A percentile compares a stretch with the other conserved stretches of the same genome.
Evolutionary conservation across 73 alveolate genomes (phyloP).

Genomic region (Uronychia setigera): DNA sequence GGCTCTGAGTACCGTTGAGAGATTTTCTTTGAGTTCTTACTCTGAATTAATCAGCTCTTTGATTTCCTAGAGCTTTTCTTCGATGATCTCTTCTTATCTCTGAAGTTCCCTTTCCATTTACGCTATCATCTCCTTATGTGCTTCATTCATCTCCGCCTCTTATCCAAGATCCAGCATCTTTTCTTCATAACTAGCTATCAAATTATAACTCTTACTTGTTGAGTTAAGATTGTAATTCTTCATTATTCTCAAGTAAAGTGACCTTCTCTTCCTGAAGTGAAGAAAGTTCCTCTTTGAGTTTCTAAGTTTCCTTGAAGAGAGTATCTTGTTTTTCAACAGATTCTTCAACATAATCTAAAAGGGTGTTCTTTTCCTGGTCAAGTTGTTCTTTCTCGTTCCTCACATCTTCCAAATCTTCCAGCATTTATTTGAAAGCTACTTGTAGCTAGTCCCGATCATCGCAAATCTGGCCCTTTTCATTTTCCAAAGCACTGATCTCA

Average conservation of each 20-base stretch:
- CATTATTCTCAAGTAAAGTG: too few species aligned
- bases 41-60: background rate
- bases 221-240: background rate
- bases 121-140: background rate
- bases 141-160: too few species aligned
- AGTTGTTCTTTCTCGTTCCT: background rate
- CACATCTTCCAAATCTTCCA: background rate
- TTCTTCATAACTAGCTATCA: background rate
- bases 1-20: background rate
- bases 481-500: too few species aligned
- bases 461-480: too few species aligned
- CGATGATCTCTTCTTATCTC: background rate
- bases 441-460: too few species aligned
- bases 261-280: background rate
- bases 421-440: too few species aligned
- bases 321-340: conserved; percentile 2
- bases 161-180: background rate
- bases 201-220: background rate
- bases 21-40: background rate
- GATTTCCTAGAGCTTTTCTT: too few species aligned
- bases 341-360: background rate
- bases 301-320: background rate
- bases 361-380: background rate
- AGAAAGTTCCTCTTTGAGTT: background rate
- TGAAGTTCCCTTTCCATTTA: background rate